A percentile compares a stretch with the other conserved stretches of the same genome.
phyloP scores from a whole-genome alignment of 768 basidiomycete species.

The Kockovaella imperatae region DNA sequence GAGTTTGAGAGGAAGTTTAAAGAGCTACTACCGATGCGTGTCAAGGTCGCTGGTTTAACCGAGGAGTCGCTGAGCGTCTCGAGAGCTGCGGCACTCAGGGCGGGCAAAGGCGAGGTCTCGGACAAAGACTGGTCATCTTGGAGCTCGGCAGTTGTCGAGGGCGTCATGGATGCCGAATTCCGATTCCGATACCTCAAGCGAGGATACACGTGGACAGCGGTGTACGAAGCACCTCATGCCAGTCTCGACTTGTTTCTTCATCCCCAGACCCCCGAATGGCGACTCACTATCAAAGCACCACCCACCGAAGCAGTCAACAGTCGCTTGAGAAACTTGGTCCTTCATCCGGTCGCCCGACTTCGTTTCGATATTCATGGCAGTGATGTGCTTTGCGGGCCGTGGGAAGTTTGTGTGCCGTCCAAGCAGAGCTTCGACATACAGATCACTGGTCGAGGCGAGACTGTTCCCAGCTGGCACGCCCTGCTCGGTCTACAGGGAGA shows the following conservation, averaged over 20 bases:
- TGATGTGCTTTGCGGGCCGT: conserved; percentile 56
- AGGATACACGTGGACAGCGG: conserved; percentile 76
- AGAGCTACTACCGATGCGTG: conserved; percentile 75
- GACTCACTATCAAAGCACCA: conserved; percentile 65
- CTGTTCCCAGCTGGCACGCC: conserved; percentile 76
- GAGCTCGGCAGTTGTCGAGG: conserved; percentile 45
- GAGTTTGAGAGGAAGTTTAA: conserved; percentile 71
- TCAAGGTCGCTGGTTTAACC: conserved; percentile 51
- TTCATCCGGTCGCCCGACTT: conserved; percentile 71
- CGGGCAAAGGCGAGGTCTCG: conserved; percentile 19
- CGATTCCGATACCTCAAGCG: conserved; percentile 79
- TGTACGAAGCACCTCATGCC: conserved; percentile 66
- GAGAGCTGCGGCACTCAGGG: conserved; percentile 14
- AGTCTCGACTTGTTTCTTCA: conserved; percentile 69
- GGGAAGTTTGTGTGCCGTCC: conserved; percentile 72
- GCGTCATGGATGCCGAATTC: conserved; percentile 49
- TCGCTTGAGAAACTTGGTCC: conserved; percentile 64
- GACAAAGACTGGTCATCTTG: conserved; percentile 61
- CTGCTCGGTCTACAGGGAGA: conserved; percentile 66
- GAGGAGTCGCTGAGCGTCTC: conserved; percentile 53
- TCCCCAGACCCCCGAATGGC: conserved; percentile 74
- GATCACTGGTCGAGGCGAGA: conserved; percentile 55
- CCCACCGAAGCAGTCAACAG: conserved; percentile 66
- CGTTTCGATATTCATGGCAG: conserved; percentile 31
- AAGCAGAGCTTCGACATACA: conserved; percentile 54